Evolutionary conservation across 208 protist species (phyloP).

Genomic region (Histomonas meleagridis): DNA sequence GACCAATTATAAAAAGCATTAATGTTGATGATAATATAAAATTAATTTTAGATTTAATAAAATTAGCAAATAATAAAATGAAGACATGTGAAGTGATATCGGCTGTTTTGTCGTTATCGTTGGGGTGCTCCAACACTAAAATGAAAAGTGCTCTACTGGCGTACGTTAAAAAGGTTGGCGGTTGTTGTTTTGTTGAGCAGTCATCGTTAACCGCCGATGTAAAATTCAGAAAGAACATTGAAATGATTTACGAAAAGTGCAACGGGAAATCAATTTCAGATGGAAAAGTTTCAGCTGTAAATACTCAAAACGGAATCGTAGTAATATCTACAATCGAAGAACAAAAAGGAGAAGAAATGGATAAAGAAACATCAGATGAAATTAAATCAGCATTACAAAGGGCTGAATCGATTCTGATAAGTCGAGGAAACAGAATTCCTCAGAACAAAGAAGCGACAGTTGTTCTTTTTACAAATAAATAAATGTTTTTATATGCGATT

Average conservation of each 20-base stretch:
- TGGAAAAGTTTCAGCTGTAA: background rate
- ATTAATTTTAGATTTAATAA: background rate
- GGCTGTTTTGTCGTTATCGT: background rate
- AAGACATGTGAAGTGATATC: background rate
- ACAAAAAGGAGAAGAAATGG: background rate
- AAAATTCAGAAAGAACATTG: background rate
- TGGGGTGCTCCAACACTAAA: background rate
- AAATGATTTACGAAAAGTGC: background rate
- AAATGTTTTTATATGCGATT: no score
- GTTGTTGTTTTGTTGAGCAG: background rate
- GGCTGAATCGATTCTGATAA: background rate
- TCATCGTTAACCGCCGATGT: background rate
- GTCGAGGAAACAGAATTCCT: background rate
- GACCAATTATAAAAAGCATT: background rate
- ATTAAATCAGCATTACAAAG: background rate
- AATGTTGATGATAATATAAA: background rate
- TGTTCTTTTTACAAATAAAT: no score
- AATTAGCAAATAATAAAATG: background rate
- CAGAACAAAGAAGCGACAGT: background rate
- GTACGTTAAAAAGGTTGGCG: background rate
- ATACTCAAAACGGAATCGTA: background rate
- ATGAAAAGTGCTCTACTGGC: background rate
- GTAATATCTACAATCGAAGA: background rate
- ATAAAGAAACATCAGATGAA: background rate
- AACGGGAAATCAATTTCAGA: background rate